Percentiles rank a stretch among this genome's conserved stretches.
These are phyloP conservation scores for Lecanosticta acicola DNA, from an alignment of 2,329 filamentous ascomycete species.

Conservation along the genomic window DNA sequence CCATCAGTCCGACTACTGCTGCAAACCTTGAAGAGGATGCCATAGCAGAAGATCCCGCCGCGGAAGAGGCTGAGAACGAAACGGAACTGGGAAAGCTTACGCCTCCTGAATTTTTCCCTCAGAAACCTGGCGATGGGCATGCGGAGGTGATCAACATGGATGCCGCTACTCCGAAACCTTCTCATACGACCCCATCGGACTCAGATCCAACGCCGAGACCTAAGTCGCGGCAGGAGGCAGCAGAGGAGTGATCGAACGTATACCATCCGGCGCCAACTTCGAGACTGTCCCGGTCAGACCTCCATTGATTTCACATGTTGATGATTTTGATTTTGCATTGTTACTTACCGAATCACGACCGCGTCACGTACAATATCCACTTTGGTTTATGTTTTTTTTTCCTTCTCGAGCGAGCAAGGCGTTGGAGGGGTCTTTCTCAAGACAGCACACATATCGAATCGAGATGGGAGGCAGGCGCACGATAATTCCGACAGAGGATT, in stretches of 20 bases:
- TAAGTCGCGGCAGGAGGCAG: slow-evolving; percentile 15
- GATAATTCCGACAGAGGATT: not conserved
- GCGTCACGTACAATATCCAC: slow-evolving; percentile 9
- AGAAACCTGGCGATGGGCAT: slow-evolving; percentile 36
- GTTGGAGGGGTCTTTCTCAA: slow-evolving; percentile 25
- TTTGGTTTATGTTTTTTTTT: slow-evolving; percentile 10
- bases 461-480: too few relatives aligned
- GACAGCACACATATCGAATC: too few relatives aligned
- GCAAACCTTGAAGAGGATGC: slow-evolving; percentile 10
- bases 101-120: slow-evolving; percentile 48
- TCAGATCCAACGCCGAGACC: slow-evolving; percentile 40
- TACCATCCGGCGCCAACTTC: too few relatives aligned
- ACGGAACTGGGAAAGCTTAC: slow-evolving; percentile 35
- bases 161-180: slow-evolving; percentile 34
- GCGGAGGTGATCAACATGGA: slow-evolving; percentile 38
- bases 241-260: too few relatives aligned
- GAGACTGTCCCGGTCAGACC: too few relatives aligned
- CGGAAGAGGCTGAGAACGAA: slow-evolving; percentile 28
- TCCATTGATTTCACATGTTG: too few relatives aligned
- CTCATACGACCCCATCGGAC: slow-evolving; percentile 29
- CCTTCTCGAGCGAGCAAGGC: slow-evolving; percentile 21
- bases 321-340: too few relatives aligned
- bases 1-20: slow-evolving; percentile 2
- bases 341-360: slow-evolving; percentile 11
- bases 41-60: slow-evolving; percentile 39